These are phyloP conservation scores for Chiua virens DNA, from an alignment of 768 basidiomycete species.

Conservation along the genomic window DNA sequence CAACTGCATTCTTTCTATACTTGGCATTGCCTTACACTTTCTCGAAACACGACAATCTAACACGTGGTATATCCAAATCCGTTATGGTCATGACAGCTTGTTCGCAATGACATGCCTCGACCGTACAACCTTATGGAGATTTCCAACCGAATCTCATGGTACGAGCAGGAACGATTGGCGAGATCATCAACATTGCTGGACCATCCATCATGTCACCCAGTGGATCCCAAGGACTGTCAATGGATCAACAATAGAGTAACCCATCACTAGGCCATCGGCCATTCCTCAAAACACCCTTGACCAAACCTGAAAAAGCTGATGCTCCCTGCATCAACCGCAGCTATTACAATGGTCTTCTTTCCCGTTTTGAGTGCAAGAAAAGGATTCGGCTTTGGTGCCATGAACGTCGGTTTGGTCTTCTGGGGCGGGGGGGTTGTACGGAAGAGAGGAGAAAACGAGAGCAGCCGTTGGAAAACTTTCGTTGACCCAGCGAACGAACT, in stretches of 20 bases:
- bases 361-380: slow-evolving; percentile 83
- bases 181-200: too few relatives aligned
- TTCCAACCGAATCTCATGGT: too few relatives aligned
- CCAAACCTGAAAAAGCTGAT: slow-evolving; percentile 89
- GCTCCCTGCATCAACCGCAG: slow-evolving; percentile 84
- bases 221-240: too few relatives aligned
- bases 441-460: slow-evolving; percentile 8
- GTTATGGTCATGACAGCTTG: too few relatives aligned
- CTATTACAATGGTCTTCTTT: slow-evolving; percentile 79
- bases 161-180: too few relatives aligned
- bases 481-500: not conserved
- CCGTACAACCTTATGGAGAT: too few relatives aligned
- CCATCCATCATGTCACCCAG: too few relatives aligned
- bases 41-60: too few relatives aligned
- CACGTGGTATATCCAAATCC: too few relatives aligned
- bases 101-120: too few relatives aligned
- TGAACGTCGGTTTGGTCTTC: slow-evolving; percentile 29
- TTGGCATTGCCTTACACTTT: too few relatives aligned
- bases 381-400: slow-evolving; percentile 55
- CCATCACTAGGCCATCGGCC: slow-evolving; percentile 55
- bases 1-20: too few relatives aligned
- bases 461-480: slow-evolving; percentile 1
- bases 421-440: not conserved
- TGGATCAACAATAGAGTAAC: not conserved
- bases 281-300: slow-evolving; percentile 81